These are phyloP conservation scores for Leptodermis oblonga DNA, from an alignment of 257 asterid genomes.

Conservation along the genomic window DNA sequence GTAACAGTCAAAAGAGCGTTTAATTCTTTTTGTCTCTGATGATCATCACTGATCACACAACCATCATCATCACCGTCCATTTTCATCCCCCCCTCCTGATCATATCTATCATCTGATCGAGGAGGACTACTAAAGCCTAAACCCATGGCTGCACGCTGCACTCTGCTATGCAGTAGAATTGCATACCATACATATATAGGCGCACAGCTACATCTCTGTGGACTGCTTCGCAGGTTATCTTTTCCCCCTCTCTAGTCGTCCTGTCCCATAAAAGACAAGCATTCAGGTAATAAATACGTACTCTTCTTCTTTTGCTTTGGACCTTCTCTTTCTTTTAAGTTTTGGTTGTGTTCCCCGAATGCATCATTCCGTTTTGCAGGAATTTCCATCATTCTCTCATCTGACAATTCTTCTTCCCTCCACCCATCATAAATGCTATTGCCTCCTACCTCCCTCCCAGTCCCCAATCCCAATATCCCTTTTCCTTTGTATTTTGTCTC, in stretches of 20 bases:
- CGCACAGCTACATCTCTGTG: not conserved
- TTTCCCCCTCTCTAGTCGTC: not conserved
- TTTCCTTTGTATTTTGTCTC: conserved; percentile 7
- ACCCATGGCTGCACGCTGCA: too few relatives aligned
- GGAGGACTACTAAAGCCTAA: too few relatives aligned
- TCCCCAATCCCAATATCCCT: conserved; percentile 17
- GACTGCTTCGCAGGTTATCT: not conserved
- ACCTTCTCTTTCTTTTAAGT: too few relatives aligned
- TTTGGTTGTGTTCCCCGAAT: conserved; percentile 7
- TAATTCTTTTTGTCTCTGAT: conserved; percentile 7
- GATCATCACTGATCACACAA: not conserved
- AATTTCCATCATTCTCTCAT: conserved; percentile 32
- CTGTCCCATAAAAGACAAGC: conserved; percentile 10
- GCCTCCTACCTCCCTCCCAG: too few relatives aligned
- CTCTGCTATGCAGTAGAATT: too few relatives aligned
- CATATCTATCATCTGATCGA: too few relatives aligned
- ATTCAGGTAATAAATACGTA: not conserved
- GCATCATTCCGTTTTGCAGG: conserved; percentile 34
- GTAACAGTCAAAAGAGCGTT: not conserved
- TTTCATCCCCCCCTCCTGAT: too few relatives aligned
- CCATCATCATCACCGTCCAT: not conserved
- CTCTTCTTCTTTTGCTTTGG: conserved; percentile 10
- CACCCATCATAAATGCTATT: conserved; percentile 1
- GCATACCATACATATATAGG: too few relatives aligned
- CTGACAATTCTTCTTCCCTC: too few relatives aligned